A percentile compares a stretch with the other conserved stretches of the same genome.
phyloP scores from a whole-genome alignment of 305 asterid genomes.

The Andrographis paniculata region DNA sequence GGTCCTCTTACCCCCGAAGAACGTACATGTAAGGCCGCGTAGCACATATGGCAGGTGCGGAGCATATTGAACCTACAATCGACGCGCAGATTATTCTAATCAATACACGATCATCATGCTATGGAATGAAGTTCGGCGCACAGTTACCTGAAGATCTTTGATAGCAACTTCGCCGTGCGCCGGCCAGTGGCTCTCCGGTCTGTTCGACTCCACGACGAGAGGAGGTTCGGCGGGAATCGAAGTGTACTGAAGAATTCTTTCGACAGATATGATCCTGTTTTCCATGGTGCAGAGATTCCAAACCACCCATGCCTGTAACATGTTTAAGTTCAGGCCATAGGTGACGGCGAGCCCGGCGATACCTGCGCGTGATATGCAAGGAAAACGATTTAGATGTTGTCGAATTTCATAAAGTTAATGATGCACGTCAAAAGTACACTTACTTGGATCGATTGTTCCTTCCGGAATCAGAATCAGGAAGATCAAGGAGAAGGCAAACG shows the following conservation, averaged over 20 bases:
- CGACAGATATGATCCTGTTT: constrained; percentile 73
- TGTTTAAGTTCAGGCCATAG: constrained; percentile 71
- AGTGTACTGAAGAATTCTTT: constrained; percentile 77
- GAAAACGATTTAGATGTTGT: background rate
- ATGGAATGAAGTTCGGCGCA: background rate
- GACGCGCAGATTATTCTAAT: background rate
- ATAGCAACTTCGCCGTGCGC: constrained; percentile 56
- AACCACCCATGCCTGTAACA: constrained; percentile 55
- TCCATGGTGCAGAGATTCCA: constrained; percentile 65
- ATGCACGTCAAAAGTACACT: constrained; percentile 9
- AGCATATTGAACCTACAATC: constrained; percentile 66
- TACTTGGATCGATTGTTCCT: constrained; percentile 75
- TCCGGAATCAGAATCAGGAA: constrained; percentile 61
- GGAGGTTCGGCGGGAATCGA: constrained; percentile 62
- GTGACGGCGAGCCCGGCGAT: constrained; percentile 85
- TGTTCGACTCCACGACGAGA: constrained; percentile 50
- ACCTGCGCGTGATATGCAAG: constrained; percentile 32
- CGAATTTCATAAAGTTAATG: background rate
- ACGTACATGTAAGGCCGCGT: constrained; percentile 73
- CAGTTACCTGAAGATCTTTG: constrained; percentile 43
- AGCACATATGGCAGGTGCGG: constrained; percentile 85
- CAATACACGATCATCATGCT: background rate
- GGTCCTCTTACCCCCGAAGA: constrained; percentile 70
- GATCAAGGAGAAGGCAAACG: constrained; percentile 54
- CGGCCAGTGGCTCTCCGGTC: constrained; percentile 61